A percentile compares a stretch with the other conserved stretches of the same genome.
Evolutionary conservation across 352 stramenopile species (phyloP).

Genomic region (Phytophthora quininea): DNA sequence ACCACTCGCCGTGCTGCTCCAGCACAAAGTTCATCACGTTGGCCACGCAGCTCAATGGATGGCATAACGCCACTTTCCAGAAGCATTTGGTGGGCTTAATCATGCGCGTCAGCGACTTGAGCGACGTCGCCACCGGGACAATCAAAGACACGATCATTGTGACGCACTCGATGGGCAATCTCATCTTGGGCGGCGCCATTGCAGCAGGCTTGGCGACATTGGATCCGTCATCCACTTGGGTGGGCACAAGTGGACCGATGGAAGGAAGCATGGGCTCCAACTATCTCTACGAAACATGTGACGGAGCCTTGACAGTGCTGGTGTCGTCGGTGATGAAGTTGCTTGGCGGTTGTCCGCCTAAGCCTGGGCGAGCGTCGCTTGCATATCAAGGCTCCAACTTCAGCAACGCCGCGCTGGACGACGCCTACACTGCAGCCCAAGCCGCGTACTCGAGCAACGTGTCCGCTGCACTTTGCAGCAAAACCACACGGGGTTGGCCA

Average conservation of each 20-base stretch:
- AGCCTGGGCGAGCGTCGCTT: slow-evolving; percentile 34
- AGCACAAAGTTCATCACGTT: slow-evolving; percentile 55
- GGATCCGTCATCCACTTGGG: slow-evolving; percentile 41
- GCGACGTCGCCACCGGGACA: slow-evolving; percentile 31
- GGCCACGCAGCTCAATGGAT: slow-evolving; percentile 52
- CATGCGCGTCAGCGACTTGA: slow-evolving; percentile 44
- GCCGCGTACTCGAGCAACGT: slow-evolving; percentile 33
- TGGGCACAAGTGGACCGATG: slow-evolving; percentile 46
- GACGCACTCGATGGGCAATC: slow-evolving; percentile 69
- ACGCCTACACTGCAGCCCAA: slow-evolving; percentile 33
- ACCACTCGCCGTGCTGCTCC: slow-evolving; percentile 67
- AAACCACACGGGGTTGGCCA: slow-evolving; percentile 39
- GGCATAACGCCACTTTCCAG: slow-evolving; percentile 49
- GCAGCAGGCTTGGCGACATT: slow-evolving; percentile 36
- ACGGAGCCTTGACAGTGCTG: slow-evolving; percentile 25
- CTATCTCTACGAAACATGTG: slow-evolving; percentile 47
- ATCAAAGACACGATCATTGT: slow-evolving; percentile 73
- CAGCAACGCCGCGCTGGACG: slow-evolving; percentile 19
- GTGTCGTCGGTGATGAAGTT: slow-evolving; percentile 27
- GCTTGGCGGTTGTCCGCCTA: slow-evolving; percentile 51
- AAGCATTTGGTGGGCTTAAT: slow-evolving; percentile 42
- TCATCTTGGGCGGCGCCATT: slow-evolving; percentile 55
- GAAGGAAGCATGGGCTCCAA: slow-evolving; percentile 57
- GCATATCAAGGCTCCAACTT: slow-evolving; percentile 40
- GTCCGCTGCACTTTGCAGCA: slow-evolving; percentile 41